Base-by-base conservation (phyloP, 2,329 filamentous ascomycete species). In the Colletotrichum ledebouriae region DNA sequence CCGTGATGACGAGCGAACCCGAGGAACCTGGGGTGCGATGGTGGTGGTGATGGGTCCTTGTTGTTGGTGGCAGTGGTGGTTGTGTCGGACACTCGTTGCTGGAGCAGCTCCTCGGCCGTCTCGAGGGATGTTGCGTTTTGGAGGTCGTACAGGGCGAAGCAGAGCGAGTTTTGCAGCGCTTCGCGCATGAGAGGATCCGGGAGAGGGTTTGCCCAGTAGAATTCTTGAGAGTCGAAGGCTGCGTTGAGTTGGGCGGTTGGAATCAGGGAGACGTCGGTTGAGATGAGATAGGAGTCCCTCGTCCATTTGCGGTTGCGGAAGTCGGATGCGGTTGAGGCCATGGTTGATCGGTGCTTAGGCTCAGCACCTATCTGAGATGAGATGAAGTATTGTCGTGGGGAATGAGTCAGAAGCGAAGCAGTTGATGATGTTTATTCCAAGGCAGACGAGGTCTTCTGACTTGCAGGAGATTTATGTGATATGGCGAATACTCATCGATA, bases 1-100 rank as follows among this genome's bases (percentile, higher is more conserved):
- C 92, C 9, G 91, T 94, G 59, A 93, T 80, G n/a, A 92, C 77
- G 83, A 1, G 84, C 85, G 63, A 90, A 83, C 0, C 89, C 89
- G 56, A 91, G 22, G 22, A 37, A 39, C 15, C 5, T 39, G 11
- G 37, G n/a, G 0, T 6, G 29, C 22, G 22, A 22, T 4, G 22
- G 2, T 34, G 49, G 15, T 6, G 25, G 25, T 25, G 25, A 4
- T 25, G 25, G 29, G 7, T 9, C 33, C 13, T 2, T 13, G 1
- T 29, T 6, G 25, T 6, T 9, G 29, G 6, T 29, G 29, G 29
- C 9, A 17, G 22, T 25, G 4, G 0, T 25, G 29, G 52, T 55
- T 10, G 34, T 20, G 34, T 6, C 13, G 34, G 52, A 34, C n/a
- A 34, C 33, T 39, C 25, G 6, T 12, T 39, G 47, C n/a, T 39